Conservation (phyloP, 208 protist species). For the Wallacemonas rigidus region DNA sequence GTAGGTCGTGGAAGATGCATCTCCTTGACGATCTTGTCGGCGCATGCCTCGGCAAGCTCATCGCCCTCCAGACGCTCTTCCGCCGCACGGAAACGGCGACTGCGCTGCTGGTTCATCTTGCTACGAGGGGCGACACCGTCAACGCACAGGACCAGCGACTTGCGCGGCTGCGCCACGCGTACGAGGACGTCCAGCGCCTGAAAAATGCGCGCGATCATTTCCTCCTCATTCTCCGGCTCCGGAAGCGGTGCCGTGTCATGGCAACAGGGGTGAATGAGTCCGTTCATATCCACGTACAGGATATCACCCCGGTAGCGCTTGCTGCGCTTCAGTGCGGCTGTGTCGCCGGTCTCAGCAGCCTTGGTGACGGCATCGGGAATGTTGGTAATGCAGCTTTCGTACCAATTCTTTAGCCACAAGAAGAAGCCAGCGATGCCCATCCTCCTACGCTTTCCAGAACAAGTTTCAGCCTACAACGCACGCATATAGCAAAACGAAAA, state of each 20-base stretch:
- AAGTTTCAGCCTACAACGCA: neutral
- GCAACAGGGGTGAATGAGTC: slow-evolving; percentile 99
- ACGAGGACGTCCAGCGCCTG: slow-evolving; percentile 98
- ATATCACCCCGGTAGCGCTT: slow-evolving; percentile 92
- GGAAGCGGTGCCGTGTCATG: slow-evolving; percentile 95
- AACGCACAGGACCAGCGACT: slow-evolving; percentile 97
- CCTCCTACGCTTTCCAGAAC: neutral
- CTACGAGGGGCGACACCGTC: slow-evolving; percentile 99
- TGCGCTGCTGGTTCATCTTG: slow-evolving; percentile 99
- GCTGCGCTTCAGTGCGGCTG: slow-evolving; percentile 13
- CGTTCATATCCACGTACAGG: slow-evolving; percentile 99
- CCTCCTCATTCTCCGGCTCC: slow-evolving; percentile 84
- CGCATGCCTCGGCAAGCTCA: slow-evolving; percentile 62
- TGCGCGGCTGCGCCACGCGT: slow-evolving; percentile 96
- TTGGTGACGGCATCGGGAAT: slow-evolving; percentile 75
- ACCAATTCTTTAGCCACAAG: slow-evolving; percentile 87
- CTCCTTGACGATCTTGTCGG: slow-evolving; percentile 55
- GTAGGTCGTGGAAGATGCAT: slow-evolving; percentile 59
- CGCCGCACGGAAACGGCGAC: slow-evolving; percentile 96
- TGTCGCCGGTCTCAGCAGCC: slow-evolving; percentile 42
- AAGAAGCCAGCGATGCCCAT: slow-evolving; percentile 93
- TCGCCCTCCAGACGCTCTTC: slow-evolving; percentile 89
- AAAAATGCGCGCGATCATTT: slow-evolving; percentile 96
- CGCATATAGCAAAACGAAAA: slow-evolving; percentile 1
- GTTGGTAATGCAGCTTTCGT: slow-evolving; percentile 78